A percentile compares a stretch with the other conserved stretches of the same genome.
Conservation (phyloP, 148 eudicot species). For the Camellia sinensis region DNA sequence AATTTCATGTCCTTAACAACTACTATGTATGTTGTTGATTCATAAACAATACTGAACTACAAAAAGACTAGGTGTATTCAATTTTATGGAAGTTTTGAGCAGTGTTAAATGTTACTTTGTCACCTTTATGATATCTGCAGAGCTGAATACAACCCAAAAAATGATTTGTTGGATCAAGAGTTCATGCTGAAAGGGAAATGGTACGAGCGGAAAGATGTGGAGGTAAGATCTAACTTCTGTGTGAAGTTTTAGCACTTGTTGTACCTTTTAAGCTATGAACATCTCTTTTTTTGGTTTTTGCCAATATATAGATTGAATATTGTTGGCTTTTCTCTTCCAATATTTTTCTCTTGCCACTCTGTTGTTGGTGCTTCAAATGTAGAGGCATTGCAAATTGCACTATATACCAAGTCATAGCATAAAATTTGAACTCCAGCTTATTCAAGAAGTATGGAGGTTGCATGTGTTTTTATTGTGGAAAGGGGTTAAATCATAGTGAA, state of each 20-base stretch:
- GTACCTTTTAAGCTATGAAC: conserved; percentile 3
- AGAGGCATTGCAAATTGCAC: not conserved
- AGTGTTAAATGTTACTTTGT: not conserved
- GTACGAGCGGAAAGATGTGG: conserved; percentile 88
- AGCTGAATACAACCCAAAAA: conserved; percentile 83
- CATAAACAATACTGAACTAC: not conserved
- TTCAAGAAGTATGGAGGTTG: conserved; percentile 4
- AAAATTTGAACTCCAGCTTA: not conserved
- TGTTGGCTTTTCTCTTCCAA: not conserved
- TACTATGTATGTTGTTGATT: not conserved
- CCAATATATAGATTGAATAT: not conserved
- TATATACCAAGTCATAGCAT: too few relatives aligned
- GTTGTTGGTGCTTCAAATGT: not conserved
- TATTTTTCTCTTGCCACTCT: not conserved
- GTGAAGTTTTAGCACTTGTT: not conserved
- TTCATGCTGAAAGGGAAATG: conserved; percentile 91
- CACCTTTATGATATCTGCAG: conserved; percentile 37
- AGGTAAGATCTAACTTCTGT: conserved; percentile 48
- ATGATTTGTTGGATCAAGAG: conserved; percentile 86
- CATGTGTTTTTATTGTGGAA: not conserved
- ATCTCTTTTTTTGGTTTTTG: not conserved
- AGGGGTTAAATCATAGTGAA: not conserved
- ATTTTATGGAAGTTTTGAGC: too few relatives aligned
- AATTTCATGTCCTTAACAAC: not conserved
- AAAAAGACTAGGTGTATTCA: too few relatives aligned